Conservation (phyloP, 768 basidiomycete genomes). For the Tulasnella sp. region DNA sequence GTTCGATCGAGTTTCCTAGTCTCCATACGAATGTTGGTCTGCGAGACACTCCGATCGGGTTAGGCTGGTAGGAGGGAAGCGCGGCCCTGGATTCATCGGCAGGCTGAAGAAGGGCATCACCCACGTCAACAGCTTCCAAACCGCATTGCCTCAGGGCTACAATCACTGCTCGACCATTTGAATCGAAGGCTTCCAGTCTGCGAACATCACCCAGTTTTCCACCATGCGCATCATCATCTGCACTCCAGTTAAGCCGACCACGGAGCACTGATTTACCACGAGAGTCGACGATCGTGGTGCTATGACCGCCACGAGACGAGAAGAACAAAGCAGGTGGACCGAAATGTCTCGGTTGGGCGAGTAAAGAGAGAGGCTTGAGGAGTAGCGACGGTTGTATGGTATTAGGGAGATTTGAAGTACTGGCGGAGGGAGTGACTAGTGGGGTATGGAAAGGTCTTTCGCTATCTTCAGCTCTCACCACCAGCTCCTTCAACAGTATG, state of each 20-base stretch:
- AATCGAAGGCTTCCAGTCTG: slow-evolving; percentile 70
- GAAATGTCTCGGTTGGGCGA: slow-evolving; percentile 67
- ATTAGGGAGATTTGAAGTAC: not conserved
- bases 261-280: slow-evolving; percentile 74
- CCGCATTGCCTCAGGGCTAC: slow-evolving; percentile 82
- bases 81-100: slow-evolving; percentile 64
- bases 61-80: slow-evolving; percentile 58
- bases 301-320: slow-evolving; percentile 81
- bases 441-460: not conserved
- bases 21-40: slow-evolving; percentile 70
- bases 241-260: slow-evolving; percentile 66
- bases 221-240: slow-evolving; percentile 43
- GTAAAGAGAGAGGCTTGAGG: slow-evolving; percentile 38
- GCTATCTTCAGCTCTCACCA: not conserved
- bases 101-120: slow-evolving; percentile 65
- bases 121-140: slow-evolving; percentile 64
- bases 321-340: slow-evolving; percentile 80
- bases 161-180: slow-evolving; percentile 56
- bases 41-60: slow-evolving; percentile 48
- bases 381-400: not conserved
- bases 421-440: not conserved
- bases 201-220: slow-evolving; percentile 64
- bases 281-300: slow-evolving; percentile 77
- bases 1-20: slow-evolving; percentile 60
- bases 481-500: not conserved